Conservation (phyloP, 495 filamentous ascomycete species). For the Penicillium parvum region DNA sequence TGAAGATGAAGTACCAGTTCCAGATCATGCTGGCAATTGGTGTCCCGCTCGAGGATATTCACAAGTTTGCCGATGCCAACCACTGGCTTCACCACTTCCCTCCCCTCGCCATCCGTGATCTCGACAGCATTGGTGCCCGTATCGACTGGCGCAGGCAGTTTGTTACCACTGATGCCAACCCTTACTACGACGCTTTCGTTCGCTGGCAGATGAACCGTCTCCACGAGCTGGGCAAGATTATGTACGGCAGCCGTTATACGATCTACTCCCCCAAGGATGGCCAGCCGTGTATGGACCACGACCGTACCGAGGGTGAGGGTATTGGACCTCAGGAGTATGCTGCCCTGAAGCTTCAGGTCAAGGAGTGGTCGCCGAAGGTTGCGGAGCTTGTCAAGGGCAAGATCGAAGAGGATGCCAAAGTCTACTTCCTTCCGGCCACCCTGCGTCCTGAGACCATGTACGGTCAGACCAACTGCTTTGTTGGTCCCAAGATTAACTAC, state of each 20-base stretch:
- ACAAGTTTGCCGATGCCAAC: constrained; percentile 80
- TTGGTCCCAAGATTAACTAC: constrained; percentile 86
- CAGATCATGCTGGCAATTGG: constrained; percentile 85
- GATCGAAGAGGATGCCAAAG: constrained; percentile 73
- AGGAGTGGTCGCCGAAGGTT: constrained; percentile 76
- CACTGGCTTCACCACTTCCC: constrained; percentile 91
- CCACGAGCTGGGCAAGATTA: constrained; percentile 84
- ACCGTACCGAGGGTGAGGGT: constrained; percentile 86
- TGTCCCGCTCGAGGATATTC: constrained; percentile 80
- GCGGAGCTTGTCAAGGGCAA: constrained; percentile 66
- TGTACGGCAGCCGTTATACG: constrained; percentile 91
- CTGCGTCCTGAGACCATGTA: constrained; percentile 98
- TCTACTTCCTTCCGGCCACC: constrained; percentile 88
- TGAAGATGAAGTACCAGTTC: constrained; percentile 86
- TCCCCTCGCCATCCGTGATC: constrained; percentile 71
- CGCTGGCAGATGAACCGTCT: constrained; percentile 97
- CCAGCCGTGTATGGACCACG: constrained; percentile 97
- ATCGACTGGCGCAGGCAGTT: constrained; percentile 92
- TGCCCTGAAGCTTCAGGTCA: constrained; percentile 80
- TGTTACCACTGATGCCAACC: constrained; percentile 94
- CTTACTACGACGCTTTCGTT: constrained; percentile 94
- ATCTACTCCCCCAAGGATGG: constrained; percentile 96
- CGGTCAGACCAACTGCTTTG: constrained; percentile 93
- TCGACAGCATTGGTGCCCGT: constrained; percentile 76
- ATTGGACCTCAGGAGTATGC: constrained; percentile 90